Evolutionary conservation across 1,139 yeast species (phyloP), one percentile per base, ranked within the genome.

Genomic region (Sugiyamaella castrensis): DNA sequence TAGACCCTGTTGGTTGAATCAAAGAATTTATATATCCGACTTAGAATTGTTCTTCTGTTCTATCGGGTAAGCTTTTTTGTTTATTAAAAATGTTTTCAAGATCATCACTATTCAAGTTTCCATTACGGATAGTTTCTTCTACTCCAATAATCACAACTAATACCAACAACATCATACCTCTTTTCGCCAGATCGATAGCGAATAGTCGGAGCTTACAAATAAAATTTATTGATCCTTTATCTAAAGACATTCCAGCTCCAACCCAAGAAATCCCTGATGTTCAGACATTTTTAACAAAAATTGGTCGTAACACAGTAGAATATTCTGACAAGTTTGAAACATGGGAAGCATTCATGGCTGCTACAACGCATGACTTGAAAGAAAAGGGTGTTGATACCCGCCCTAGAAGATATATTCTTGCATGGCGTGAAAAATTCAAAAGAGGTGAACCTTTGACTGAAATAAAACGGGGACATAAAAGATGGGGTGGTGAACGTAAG

Each of bases 401-500:
- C 45, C 76, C 84, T 43, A 78, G 98, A 67, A 77, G 74, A 69
- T 69, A 76, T 53, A 65, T 75, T 27, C 59, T 75, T 33, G 61
- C 62, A 19, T 74, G 77, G 76, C 59, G 70, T 39, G 74, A 76
- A 50, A 68, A 67, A 51, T 75, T 69, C 57, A 79, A 81, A 64
- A 75, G 80, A 58, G 82, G 84, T 51, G 78, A 76, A 53, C 76
- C 79, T 15, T 72, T 85, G 52, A 63, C 72, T 56, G 87, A 81
- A 62, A 77, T 80, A 58, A 78, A 77, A 60, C 68, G 74, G 57
- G 89, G 94, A 12, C 78, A 73, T 70, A 91, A 89, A 77, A 67
- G 73, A 26, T 82, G 82, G 78, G 97, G 97, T 35, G 96, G 97
- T 64, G 96, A 89, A 69, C 79, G 96, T 67, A 85, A 83, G 60